Evolutionary conservation across 2,329 filamentous ascomycete genomes (phyloP).

Genomic region (Grosmannia penicillata): DNA sequence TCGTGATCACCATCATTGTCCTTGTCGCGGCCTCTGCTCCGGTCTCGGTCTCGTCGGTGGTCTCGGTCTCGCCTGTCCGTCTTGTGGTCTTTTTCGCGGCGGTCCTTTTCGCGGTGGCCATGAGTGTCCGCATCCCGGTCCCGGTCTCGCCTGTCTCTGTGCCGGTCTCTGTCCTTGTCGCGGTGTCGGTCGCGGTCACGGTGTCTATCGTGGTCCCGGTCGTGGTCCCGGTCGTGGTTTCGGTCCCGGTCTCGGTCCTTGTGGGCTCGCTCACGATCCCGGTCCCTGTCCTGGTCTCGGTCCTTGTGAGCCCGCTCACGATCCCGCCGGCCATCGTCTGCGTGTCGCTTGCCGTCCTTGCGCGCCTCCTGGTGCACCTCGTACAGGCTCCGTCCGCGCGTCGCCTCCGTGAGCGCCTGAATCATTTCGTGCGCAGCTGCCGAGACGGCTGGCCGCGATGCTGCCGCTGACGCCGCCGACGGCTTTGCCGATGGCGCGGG

Average conservation of each 20-base stretch:
- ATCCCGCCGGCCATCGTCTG: slow-evolving; percentile 1
- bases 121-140: too few relatives aligned
- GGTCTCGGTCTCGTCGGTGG: not conserved
- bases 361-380: slow-evolving; percentile 36
- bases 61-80: not conserved
- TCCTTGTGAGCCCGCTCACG: slow-evolving; percentile 20
- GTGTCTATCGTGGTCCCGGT: not conserved
- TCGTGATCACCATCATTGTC: not conserved
- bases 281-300: not conserved
- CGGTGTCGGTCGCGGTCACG: slow-evolving; percentile 16
- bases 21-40: not conserved
- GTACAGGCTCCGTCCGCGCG: slow-evolving; percentile 42
- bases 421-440: slow-evolving; percentile 41
- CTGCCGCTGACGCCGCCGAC: slow-evolving; percentile 24
- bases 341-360: slow-evolving; percentile 8
- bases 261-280: slow-evolving; percentile 5
- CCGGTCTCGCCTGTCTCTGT: not conserved
- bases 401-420: slow-evolving; percentile 33
- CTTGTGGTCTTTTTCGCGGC: too few relatives aligned
- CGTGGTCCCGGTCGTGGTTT: not conserved
- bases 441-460: slow-evolving; percentile 6
- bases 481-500: too few relatives aligned
- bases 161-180: not conserved
- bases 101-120: not conserved
- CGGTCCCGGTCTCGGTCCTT: not conserved